These are phyloP conservation scores for Peterozyma toletana DNA, from an alignment of 805 yeast genomes.

Conservation along the genomic window DNA sequence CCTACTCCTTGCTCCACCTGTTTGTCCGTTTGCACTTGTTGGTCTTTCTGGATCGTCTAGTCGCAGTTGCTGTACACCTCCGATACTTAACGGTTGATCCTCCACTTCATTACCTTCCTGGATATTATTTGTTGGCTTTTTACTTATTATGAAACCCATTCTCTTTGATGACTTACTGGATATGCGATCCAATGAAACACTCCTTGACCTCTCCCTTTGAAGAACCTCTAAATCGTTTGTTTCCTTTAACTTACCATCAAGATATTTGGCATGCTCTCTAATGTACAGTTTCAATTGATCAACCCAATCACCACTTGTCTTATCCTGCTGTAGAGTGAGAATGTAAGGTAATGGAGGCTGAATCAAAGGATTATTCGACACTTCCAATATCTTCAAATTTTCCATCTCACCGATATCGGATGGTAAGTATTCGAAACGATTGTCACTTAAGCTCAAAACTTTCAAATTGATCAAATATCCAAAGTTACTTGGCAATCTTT, in stretches of 20 bases:
- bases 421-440: conserved; percentile 48
- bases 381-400: conserved; percentile 49
- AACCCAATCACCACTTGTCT: conserved; percentile 33
- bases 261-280: conserved; percentile 23
- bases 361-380: conserved; percentile 55
- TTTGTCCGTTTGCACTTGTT: neutral
- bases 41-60: neutral
- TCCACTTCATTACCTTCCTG: conserved; percentile 3
- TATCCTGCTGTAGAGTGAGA: conserved; percentile 27
- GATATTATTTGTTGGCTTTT: conserved; percentile 11
- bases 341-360: conserved; percentile 33
- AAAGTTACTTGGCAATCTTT: conserved; percentile 37
- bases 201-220: conserved; percentile 14
- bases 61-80: conserved; percentile 8
- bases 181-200: conserved; percentile 33
- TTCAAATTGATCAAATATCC: conserved; percentile 36
- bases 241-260: conserved; percentile 24
- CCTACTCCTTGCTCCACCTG: conserved; percentile 5
- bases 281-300: conserved; percentile 30
- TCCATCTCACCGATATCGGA: conserved; percentile 43
- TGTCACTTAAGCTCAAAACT: conserved; percentile 56
- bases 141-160: conserved; percentile 65
- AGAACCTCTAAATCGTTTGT: neutral
- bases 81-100: neutral
- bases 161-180: conserved; percentile 65